Evolutionary conservation across 305 asterid genomes (phyloP), one percentile per base, ranked within the genome.

Genomic region (Rubia tinctorum): DNA sequence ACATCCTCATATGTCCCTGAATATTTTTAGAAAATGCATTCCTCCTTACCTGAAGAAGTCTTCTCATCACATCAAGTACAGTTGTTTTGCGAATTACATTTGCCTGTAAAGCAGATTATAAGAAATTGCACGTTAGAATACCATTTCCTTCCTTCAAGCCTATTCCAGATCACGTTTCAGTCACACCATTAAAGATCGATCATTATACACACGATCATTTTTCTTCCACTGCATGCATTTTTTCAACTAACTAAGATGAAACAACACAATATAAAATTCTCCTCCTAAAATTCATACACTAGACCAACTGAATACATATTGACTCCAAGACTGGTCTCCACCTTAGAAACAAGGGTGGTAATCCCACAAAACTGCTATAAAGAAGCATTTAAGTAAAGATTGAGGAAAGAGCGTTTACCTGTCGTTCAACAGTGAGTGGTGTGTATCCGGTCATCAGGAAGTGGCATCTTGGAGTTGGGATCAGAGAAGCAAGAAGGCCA

Each of bases 391-490:
- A 27, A 34, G 62, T 18, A 76, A 40, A 74, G 15, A 74, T 18
- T 20, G 62, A 22, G 61, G 53, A 58, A 69, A 63, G 78, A 85
- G 78, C 69, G 81, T 88, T 69, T 60, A 95, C 99, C 96, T 95
- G 99, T 69, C 97, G 94, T 77, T 95, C 99, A 77, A 95, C 98
- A n/a, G 98, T 92, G 76, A 95, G 97, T 69, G 99, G 99, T 40
- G 98, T 95, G 77, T 95, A 95, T 81, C 98, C 99, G 45, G 97
- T 89, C 99, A 95, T 95, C 63, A 95, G 89, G 85, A 95, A 95
- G 86, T 95, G 99, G 74, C 99, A 95, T 76, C 98, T 95, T 74
- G 99, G 99, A 65, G 99, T 95, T 20, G 99, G 99, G 82, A 95
- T 91, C 88, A 95, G 82, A 56, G 99, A 95, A 82, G 99, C 93